Evolutionary conservation across 148 eudicot species (phyloP).

Genomic region (Oxyria digyna): DNA sequence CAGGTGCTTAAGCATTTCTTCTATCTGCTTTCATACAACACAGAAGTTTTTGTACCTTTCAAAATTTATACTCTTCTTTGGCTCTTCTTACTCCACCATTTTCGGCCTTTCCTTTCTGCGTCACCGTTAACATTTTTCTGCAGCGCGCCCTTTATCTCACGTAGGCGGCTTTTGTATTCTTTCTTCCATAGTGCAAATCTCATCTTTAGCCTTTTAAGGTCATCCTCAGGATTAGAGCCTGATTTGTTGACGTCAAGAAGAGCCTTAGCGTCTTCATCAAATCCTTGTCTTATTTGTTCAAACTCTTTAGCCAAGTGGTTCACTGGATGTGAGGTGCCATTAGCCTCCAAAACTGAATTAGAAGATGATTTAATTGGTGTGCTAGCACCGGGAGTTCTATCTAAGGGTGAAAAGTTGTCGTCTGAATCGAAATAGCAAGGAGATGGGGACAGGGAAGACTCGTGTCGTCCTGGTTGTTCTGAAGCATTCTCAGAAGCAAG

Average conservation of each 20-base stretch:
- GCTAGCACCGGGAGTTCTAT: constrained; percentile 5
- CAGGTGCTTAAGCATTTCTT: background rate
- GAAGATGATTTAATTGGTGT: constrained; percentile 7
- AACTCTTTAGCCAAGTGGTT: constrained; percentile 3
- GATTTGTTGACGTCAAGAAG: constrained; percentile 9
- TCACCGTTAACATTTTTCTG: constrained; percentile 20
- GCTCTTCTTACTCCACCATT: constrained; percentile 22
- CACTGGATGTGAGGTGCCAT: constrained; percentile 4
- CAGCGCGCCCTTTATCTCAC: constrained; percentile 20
- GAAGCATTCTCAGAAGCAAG: constrained; percentile 25
- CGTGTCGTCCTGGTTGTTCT: constrained; percentile 27
- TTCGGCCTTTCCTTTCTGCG: constrained; percentile 16
- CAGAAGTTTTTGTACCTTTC: background rate
- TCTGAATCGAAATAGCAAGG: constrained; percentile 39
- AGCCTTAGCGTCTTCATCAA: constrained; percentile 3
- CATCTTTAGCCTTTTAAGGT: constrained; percentile 23
- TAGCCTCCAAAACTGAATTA: background rate
- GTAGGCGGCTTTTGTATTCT: constrained; percentile 27
- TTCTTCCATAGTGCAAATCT: constrained; percentile 33
- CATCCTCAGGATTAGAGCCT: constrained; percentile 9
- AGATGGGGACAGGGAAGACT: constrained; percentile 26
- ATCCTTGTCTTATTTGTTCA: constrained; percentile 3
- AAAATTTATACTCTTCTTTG: background rate
- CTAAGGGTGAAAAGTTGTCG: constrained; percentile 14
- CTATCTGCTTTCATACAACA: background rate